Evolutionary conservation across 2,329 filamentous ascomycete genomes (phyloP).

Genomic region (Fusarium tuaranense): DNA sequence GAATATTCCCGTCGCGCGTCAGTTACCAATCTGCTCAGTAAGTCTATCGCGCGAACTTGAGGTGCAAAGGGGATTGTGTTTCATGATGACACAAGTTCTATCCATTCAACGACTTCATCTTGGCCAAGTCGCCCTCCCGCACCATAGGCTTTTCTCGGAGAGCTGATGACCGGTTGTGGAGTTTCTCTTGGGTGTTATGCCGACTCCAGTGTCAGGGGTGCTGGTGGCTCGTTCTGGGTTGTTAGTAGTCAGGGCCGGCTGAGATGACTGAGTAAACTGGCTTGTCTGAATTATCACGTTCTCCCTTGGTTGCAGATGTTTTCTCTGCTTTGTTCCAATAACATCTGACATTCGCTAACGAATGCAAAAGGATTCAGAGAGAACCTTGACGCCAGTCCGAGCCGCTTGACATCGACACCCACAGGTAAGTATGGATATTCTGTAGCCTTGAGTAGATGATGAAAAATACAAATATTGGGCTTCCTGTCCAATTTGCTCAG

Average conservation of each 20-base stretch:
- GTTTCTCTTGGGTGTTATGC: conserved; percentile 70
- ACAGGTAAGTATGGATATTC: background rate
- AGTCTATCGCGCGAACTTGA: conserved; percentile 16
- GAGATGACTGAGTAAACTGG: conserved; percentile 76
- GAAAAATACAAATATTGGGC: background rate
- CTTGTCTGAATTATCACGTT: conserved; percentile 63
- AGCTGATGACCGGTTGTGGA: conserved; percentile 80
- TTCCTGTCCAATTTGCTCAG: background rate
- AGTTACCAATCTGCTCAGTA: conserved; percentile 4
- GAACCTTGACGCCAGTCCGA: background rate
- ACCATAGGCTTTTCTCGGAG: conserved; percentile 64
- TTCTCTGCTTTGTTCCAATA: conserved; percentile 1
- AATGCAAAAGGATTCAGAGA: conserved; percentile 9
- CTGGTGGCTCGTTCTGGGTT: conserved; percentile 68
- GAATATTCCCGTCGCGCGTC: no score
- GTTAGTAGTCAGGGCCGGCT: conserved; percentile 62
- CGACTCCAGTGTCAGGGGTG: conserved; percentile 66
- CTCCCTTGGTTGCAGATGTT: conserved; percentile 8
- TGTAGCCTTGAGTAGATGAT: background rate
- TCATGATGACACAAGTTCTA: conserved; percentile 68
- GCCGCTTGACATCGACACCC: background rate
- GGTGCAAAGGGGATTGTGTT: conserved; percentile 12
- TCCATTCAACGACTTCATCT: conserved; percentile 80
- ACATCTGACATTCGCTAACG: conserved; percentile 23
- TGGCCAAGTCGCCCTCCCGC: conserved; percentile 79